Evolutionary conservation across 768 basidiomycete genomes (phyloP).

Genomic region (Leccinum longicurvipes): DNA sequence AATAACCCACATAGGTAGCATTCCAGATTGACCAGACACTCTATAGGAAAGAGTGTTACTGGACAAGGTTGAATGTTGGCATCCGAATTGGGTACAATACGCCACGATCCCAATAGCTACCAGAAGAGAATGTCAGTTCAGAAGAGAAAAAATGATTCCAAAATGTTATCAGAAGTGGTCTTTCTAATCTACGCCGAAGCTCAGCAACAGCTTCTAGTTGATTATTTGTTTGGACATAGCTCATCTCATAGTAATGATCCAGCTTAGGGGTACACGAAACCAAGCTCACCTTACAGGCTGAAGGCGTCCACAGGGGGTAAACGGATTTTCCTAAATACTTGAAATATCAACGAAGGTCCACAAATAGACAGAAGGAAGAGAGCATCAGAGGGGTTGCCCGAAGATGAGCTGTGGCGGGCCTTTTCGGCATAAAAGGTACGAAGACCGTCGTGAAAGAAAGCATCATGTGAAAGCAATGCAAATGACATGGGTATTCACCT

Average conservation of each 20-base stretch:
- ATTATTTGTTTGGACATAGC: slow-evolving; percentile 43
- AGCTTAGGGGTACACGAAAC: too few relatives aligned
- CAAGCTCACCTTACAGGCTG: slow-evolving; percentile 7
- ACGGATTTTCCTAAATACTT: not conserved
- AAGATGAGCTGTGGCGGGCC: slow-evolving; percentile 91
- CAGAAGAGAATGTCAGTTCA: not conserved
- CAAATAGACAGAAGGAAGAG: not conserved
- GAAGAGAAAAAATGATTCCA: not conserved
- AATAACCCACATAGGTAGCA: not conserved
- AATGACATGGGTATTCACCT: slow-evolving; percentile 9
- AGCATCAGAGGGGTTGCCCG: slow-evolving; percentile 75
- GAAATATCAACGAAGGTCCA: not conserved
- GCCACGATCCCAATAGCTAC: not conserved
- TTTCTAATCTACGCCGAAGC: slow-evolving; percentile 61
- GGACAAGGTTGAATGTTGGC: not conserved
- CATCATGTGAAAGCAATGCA: slow-evolving; percentile 12
- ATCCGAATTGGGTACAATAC: not conserved
- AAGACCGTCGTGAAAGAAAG: slow-evolving; percentile 83
- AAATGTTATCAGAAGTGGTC: slow-evolving; percentile 33
- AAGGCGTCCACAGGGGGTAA: not conserved
- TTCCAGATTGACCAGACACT: too few relatives aligned
- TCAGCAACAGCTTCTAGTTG: slow-evolving; percentile 93
- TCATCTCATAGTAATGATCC: slow-evolving; percentile 19
- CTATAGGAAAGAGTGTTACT: too few relatives aligned
- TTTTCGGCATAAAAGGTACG: slow-evolving; percentile 80